Base-by-base conservation (phyloP, 352 stramenopile genomes). In the Globisporangium spiculum region DNA sequence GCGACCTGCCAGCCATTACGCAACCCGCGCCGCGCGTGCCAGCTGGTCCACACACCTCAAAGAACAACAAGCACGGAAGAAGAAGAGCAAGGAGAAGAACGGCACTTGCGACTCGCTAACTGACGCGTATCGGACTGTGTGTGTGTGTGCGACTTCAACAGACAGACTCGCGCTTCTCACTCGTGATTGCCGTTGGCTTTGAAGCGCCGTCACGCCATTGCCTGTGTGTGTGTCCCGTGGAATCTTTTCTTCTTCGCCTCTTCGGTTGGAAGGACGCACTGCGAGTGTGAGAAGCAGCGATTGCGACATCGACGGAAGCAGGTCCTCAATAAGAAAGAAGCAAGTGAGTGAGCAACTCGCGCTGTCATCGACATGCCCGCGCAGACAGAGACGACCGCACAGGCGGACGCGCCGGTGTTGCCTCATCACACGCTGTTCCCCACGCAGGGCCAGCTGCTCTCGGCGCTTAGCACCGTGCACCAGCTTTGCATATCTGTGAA, bases 401-500 rank as follows among this genome's bases (percentile, higher is more conserved):
- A 18, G 3, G n/a, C n/a, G n/a, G 20, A 14, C 4, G 22, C 36
- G 8, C 22, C 20, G 9, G 20, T 26, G 38, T 46, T 53, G 36
- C 53, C 71, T 50, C 41, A n/a, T 50, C 41, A 50, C 2, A 53
- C 50, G 8, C 68, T 73, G 52, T 59, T 81, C 26, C 75, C 79
- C 12, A 81, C 70, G 62, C 74, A 73, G 9, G 56, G 69, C 5
- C 74, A 78, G 36, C 73, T 86, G 30, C 57, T 88, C 20, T 62
- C 74, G 20, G 75, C 72, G 26, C 62, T 88, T 34, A 76, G 73
- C 56, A 60, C 59, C 9, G 70, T 85, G 53, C 80, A 77, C 64
- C 66, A 62, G 22, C 78, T 84, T 14, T 86, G 78, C 44, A 70
- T 84, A 27, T 71, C 80, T 24, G 65, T 80, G 18, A 75, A 78